Conservation (phyloP, 192 early-diverging fungal species). For the Umbelopsis vinacea region DNA sequence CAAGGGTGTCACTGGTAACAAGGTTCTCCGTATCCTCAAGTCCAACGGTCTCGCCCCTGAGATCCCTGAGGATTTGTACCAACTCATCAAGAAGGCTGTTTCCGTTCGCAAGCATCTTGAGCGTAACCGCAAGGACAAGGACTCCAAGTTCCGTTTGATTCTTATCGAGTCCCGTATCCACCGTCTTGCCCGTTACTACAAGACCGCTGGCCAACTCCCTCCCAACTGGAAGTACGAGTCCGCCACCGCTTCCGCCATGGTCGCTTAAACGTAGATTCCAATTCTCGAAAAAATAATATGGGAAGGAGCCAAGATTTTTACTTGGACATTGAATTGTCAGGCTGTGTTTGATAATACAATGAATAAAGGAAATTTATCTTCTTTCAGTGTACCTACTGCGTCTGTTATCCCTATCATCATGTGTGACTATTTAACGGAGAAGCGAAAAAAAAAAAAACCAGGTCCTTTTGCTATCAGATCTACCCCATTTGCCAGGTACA, state of each 20-base stretch:
- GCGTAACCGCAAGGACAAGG: slow-evolving; percentile 96
- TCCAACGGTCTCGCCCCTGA: slow-evolving; percentile 74
- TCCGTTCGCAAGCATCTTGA: slow-evolving; percentile 97
- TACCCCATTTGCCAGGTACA: no score
- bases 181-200: slow-evolving; percentile 97
- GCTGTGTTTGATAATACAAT: background rate
- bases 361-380: background rate
- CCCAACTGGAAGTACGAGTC: slow-evolving; percentile 93
- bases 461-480: no score
- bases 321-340: background rate
- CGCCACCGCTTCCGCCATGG: slow-evolving; percentile 35
- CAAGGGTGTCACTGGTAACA: slow-evolving; percentile 92
- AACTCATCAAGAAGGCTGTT: slow-evolving; percentile 99
- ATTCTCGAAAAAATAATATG: background rate
- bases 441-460: no score
- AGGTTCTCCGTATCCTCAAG: slow-evolving; percentile 74
- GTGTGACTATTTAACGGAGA: no score
- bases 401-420: no score
- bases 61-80: slow-evolving; percentile 98
- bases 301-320: background rate
- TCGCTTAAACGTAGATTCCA: slow-evolving; percentile 24
- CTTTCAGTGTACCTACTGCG: no score
- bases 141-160: slow-evolving; percentile 98
- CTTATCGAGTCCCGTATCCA: slow-evolving; percentile 91
- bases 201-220: slow-evolving; percentile 92